A percentile compares a stretch with the other conserved stretches of the same genome.
Conservation (phyloP, 495 filamentous ascomycete genomes). For the Penicilliopsis zonata region DNA sequence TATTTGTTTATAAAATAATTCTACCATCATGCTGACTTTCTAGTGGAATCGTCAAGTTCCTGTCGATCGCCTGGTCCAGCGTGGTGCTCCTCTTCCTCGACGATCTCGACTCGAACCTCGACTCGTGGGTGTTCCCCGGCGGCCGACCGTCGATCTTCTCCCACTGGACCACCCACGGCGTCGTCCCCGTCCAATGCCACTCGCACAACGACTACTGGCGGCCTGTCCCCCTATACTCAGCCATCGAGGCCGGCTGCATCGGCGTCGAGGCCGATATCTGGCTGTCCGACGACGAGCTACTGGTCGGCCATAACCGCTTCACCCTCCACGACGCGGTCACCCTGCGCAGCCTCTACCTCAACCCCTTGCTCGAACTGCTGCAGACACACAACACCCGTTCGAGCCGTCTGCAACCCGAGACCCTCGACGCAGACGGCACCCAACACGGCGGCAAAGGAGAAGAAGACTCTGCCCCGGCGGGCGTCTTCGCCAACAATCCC, state of each 20-base stretch:
- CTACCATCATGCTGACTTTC: neutral
- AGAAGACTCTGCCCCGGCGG: slow-evolving; percentile 6
- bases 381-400: slow-evolving; percentile 17
- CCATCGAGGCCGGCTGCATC: slow-evolving; percentile 44
- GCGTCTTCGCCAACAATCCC: slow-evolving; percentile 30
- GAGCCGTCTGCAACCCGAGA: slow-evolving; percentile 1
- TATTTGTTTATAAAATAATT: neutral
- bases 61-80: slow-evolving; percentile 1
- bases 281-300: slow-evolving; percentile 47
- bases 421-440: neutral
- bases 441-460: no score
- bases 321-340: slow-evolving; percentile 24
- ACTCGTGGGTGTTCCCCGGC: slow-evolving; percentile 34
- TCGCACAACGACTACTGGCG: slow-evolving; percentile 8
- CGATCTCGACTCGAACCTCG: slow-evolving; percentile 21
- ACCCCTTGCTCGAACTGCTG: slow-evolving; percentile 28
- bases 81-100: slow-evolving; percentile 2
- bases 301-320: slow-evolving; percentile 27
- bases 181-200: slow-evolving; percentile 3
- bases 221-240: slow-evolving; percentile 18
- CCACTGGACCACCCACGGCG: slow-evolving; percentile 7
- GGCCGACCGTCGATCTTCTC: slow-evolving; percentile 5
- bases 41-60: slow-evolving; percentile 6
- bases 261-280: slow-evolving; percentile 67
- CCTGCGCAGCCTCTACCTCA: slow-evolving; percentile 28